Evolutionary conservation across 2,329 filamentous ascomycete genomes (phyloP).

Genomic region (Nannizzia gypsea): DNA sequence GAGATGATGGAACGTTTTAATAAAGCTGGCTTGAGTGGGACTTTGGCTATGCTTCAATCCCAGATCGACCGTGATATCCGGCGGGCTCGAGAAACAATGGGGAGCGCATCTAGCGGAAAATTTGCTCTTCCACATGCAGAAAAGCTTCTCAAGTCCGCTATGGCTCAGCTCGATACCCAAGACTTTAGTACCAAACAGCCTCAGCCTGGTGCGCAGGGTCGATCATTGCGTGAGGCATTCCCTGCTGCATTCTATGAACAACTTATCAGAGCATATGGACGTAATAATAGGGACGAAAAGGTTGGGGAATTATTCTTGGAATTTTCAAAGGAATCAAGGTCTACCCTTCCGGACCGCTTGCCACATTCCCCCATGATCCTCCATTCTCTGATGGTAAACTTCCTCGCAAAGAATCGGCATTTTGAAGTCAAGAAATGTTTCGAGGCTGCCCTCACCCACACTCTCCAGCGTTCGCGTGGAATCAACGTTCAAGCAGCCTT

Average conservation of each 20-base stretch:
- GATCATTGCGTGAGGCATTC: conserved; percentile 31
- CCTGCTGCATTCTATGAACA: conserved; percentile 43
- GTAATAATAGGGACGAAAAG: conserved; percentile 34
- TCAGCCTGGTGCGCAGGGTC: conserved; percentile 23
- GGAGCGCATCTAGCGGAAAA: conserved; percentile 10
- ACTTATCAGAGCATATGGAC: conserved; percentile 45
- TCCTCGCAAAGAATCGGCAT: conserved; percentile 43
- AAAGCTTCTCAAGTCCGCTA: conserved; percentile 26
- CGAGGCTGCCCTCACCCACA: conserved; percentile 47
- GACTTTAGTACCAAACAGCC: conserved; percentile 36
- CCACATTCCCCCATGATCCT: conserved; percentile 46
- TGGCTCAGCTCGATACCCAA: conserved; percentile 29
- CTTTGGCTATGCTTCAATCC: conserved; percentile 26
- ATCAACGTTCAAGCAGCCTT: conserved; percentile 4
- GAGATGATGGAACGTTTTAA: conserved; percentile 30
- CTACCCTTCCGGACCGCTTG: conserved; percentile 6
- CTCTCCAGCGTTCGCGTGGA: conserved; percentile 33
- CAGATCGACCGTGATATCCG: conserved; percentile 27
- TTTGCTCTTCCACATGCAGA: conserved; percentile 24
- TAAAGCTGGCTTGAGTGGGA: conserved; percentile 23
- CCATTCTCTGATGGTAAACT: conserved; percentile 55
- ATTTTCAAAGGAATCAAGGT: conserved; percentile 29
- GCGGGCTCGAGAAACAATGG: conserved; percentile 13
- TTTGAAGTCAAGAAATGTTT: conserved; percentile 56
- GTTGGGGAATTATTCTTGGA: conserved; percentile 46